A percentile compares a stretch with the other conserved stretches of the same genome.
Evolutionary conservation across 768 basidiomycete genomes (phyloP).

Genomic region (Sporobolomyces pararoseus): DNA sequence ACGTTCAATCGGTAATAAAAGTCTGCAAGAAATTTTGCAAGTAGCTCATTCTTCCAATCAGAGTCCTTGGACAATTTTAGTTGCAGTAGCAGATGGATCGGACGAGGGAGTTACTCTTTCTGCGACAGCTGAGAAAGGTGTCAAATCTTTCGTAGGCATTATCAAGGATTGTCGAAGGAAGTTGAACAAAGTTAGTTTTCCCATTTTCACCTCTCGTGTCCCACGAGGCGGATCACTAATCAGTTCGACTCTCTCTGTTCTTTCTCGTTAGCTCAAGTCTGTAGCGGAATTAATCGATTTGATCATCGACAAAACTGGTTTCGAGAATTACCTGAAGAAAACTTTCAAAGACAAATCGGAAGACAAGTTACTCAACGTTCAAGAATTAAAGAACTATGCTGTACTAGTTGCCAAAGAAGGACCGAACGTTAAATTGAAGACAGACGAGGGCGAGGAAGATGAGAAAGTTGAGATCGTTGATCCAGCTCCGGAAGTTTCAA

Average conservation of each 20-base stretch:
- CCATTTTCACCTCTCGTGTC: background rate
- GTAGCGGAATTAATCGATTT: conserved; percentile 64
- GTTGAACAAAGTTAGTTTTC: background rate
- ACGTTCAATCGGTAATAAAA: conserved; percentile 60
- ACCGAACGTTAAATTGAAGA: background rate
- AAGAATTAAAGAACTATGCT: conserved; percentile 57
- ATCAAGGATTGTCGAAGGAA: background rate
- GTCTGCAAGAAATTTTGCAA: background rate
- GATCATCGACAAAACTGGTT: conserved; percentile 60
- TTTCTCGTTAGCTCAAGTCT: background rate
- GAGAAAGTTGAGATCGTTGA: conserved; percentile 31
- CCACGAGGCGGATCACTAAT: too few relatives aligned
- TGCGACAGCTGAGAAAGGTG: background rate
- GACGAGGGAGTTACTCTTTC: background rate
- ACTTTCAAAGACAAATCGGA: conserved; percentile 63
- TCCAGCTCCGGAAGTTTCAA: background rate
- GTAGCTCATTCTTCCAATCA: background rate
- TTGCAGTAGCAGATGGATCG: background rate
- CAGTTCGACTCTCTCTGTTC: too few relatives aligned
- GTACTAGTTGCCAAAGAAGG: conserved; percentile 25
- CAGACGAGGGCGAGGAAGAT: background rate
- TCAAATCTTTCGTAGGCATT: background rate
- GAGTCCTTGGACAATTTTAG: background rate
- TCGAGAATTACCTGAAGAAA: conserved; percentile 65
- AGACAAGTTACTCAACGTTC: conserved; percentile 75